Evolutionary conservation across 73 alveolate species (phyloP).

Genomic region (Paramecium caudatum): DNA sequence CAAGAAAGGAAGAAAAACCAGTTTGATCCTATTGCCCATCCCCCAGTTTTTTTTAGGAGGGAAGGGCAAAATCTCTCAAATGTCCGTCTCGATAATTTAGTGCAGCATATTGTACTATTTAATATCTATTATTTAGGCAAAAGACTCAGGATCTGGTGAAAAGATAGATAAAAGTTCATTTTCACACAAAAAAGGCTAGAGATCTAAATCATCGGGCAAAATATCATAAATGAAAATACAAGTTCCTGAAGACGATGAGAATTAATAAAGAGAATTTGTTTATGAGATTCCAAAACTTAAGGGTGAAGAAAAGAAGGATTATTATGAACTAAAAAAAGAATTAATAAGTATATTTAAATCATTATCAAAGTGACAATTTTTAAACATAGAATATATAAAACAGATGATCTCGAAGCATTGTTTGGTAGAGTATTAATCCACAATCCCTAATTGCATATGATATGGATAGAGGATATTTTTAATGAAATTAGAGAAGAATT

Average conservation of each 20-base stretch:
- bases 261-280: constrained; percentile 4
- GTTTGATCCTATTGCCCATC: constrained; percentile 45
- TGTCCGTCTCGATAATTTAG: constrained; percentile 24
- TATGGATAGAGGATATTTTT: constrained; percentile 27
- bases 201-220: background rate
- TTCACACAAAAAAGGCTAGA: background rate
- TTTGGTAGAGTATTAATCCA: constrained; percentile 44
- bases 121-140: background rate
- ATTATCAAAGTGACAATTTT: constrained; percentile 24
- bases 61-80: constrained; percentile 35
- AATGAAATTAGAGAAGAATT: constrained; percentile 48
- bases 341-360: background rate
- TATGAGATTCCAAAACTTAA: constrained; percentile 15
- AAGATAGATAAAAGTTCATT: background rate
- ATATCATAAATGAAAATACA: background rate
- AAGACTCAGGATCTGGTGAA: constrained; percentile 1
- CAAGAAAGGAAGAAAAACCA: constrained; percentile 30
- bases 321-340: constrained; percentile 33
- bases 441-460: constrained; percentile 35
- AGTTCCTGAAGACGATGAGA: background rate
- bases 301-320: constrained; percentile 6
- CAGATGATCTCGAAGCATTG: constrained; percentile 41
- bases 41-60: constrained; percentile 32
- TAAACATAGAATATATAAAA: constrained; percentile 28
- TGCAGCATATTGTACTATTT: background rate